Percentiles rank a stretch among this genome's conserved stretches.
Conservation (phyloP, 352 stramenopile genomes). For the Phytopythium sindhum region DNA sequence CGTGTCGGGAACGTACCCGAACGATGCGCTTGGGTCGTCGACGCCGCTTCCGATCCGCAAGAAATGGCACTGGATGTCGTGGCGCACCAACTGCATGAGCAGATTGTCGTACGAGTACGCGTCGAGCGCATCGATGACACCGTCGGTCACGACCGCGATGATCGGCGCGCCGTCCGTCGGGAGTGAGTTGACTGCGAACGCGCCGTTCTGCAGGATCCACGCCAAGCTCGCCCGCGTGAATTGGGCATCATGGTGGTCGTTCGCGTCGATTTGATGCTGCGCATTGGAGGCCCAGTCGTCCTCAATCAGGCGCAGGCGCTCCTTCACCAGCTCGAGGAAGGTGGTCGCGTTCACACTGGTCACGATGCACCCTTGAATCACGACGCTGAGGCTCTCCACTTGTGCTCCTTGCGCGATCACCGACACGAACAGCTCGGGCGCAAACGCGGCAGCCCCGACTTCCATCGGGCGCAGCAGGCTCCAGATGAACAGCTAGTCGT, state of each 20-base stretch:
- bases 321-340: slow-evolving; percentile 67
- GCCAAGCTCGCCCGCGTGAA: slow-evolving; percentile 48
- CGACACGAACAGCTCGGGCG: slow-evolving; percentile 71
- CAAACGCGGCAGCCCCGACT: slow-evolving; percentile 43
- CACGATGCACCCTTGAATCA: slow-evolving; percentile 81
- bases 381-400: slow-evolving; percentile 75
- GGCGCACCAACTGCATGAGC: slow-evolving; percentile 85
- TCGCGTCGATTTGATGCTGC: slow-evolving; percentile 21
- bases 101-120: slow-evolving; percentile 83
- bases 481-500: slow-evolving; percentile 63
- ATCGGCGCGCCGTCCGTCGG: slow-evolving; percentile 69
- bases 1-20: slow-evolving; percentile 83
- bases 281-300: slow-evolving; percentile 68
- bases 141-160: slow-evolving; percentile 83
- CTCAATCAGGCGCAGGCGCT: slow-evolving; percentile 78
- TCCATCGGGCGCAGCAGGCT: slow-evolving; percentile 57
- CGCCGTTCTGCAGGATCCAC: slow-evolving; percentile 80
- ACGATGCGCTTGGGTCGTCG: slow-evolving; percentile 63
- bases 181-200: slow-evolving; percentile 86
- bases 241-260: neutral
- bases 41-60: slow-evolving; percentile 55
- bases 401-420: slow-evolving; percentile 78
- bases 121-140: slow-evolving; percentile 77
- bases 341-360: slow-evolving; percentile 44
- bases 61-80: slow-evolving; percentile 86